Evolutionary conservation across 352 stramenopile species (phyloP).

Genomic region (Phytophthora colocasiae): DNA sequence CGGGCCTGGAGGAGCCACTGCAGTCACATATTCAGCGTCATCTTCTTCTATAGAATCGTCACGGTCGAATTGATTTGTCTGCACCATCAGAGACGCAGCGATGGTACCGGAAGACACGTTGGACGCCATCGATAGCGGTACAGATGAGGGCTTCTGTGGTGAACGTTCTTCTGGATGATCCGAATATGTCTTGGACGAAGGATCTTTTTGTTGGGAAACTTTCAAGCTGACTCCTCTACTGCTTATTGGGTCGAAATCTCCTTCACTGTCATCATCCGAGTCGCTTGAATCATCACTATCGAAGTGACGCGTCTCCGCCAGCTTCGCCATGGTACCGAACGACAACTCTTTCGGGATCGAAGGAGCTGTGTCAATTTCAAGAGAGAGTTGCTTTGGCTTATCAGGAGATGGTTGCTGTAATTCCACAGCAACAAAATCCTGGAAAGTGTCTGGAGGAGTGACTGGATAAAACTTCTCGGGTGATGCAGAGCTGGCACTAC

Average conservation of each 20-base stretch:
- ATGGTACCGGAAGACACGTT: slow-evolving; percentile 36
- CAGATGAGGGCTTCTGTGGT: slow-evolving; percentile 17
- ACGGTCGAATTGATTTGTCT: slow-evolving; percentile 30
- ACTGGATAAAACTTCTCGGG: slow-evolving; percentile 16
- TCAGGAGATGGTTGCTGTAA: background rate
- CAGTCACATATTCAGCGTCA: slow-evolving; percentile 33
- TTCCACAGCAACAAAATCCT: background rate
- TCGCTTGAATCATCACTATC: slow-evolving; percentile 41
- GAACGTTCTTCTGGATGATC: slow-evolving; percentile 12
- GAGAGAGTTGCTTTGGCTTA: background rate
- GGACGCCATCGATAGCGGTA: slow-evolving; percentile 22
- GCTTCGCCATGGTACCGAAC: slow-evolving; percentile 30
- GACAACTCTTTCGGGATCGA: slow-evolving; percentile 22
- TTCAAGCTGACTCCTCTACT: slow-evolving; percentile 10
- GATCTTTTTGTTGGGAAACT: background rate
- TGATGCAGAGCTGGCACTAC: slow-evolving; percentile 22
- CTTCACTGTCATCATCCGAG: slow-evolving; percentile 19
- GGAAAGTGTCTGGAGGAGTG: background rate
- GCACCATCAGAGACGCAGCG: slow-evolving; percentile 25
- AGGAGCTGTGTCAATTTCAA: slow-evolving; percentile 10
- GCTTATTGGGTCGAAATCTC: slow-evolving; percentile 8
- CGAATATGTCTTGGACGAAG: background rate
- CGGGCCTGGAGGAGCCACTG: slow-evolving; percentile 59
- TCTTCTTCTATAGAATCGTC: slow-evolving; percentile 31
- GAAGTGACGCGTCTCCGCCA: slow-evolving; percentile 36